These are phyloP conservation scores for Xylaria longipes DNA, from an alignment of 495 filamentous ascomycete species.

Conservation along the genomic window DNA sequence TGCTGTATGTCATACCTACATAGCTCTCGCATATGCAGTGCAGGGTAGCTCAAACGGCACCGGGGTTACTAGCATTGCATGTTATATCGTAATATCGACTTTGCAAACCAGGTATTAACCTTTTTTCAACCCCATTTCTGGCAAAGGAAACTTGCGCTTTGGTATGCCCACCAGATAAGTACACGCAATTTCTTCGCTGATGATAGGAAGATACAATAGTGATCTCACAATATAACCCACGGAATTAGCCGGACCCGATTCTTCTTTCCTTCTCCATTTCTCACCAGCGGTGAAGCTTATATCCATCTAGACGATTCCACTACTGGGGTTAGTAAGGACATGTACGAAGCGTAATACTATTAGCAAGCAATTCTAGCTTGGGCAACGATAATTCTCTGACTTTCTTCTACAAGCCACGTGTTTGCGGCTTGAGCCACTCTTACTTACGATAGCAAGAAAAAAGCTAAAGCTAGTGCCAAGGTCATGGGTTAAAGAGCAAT, in stretches of 20 bases:
- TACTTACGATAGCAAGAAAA: neutral
- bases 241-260: conserved; percentile 1
- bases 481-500: conserved; percentile 8
- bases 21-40: conserved; percentile 9
- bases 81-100: neutral
- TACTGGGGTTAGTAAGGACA: neutral
- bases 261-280: neutral
- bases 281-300: neutral
- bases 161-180: neutral
- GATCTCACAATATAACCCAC: conserved; percentile 8
- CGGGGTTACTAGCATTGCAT: neutral
- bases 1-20: neutral
- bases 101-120: neutral
- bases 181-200: neutral
- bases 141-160: neutral
- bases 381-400: neutral
- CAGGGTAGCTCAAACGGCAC: neutral
- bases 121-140: neutral
- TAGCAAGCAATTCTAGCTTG: neutral
- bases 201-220: neutral
- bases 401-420: neutral
- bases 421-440: neutral
- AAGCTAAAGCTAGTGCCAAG: conserved; percentile 7
- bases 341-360: neutral
- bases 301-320: neutral